Evolutionary conservation across 2,329 filamentous ascomycete genomes (phyloP), one percentile per base, ranked within the genome.

Genomic region (Calonectria hawksworthii): DNA sequence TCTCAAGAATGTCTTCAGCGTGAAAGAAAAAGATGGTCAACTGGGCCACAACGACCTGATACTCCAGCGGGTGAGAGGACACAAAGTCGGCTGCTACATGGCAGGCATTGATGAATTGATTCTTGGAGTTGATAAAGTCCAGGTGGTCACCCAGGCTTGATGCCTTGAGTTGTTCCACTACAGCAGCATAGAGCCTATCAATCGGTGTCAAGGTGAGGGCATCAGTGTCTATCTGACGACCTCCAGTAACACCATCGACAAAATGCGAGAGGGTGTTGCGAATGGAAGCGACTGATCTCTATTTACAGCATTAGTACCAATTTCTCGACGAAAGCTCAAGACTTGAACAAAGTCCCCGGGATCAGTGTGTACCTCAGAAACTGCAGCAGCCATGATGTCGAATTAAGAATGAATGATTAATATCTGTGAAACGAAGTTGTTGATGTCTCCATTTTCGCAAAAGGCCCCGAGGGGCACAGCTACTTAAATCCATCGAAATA

Each of bases 51-150:
- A 56, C 21, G 28, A 21, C 52, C 30, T 56, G 52, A 21, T 56
- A 56, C 52, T 34, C 52, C 5, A 56, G 52, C 0, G 52, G 52
- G 9, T 56, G 52, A 9, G 52, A 56, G 21, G 52, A 56, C 5
- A 26, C 41, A 30, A 74, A 74, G 47, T 74, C 72, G 14, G 72
- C 72, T 23, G 72, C 72, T 2, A 74, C 72, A 41, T 71, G 51
- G 67, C 72, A 74, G 23, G 72, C 67, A n/a, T 71, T 59, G 41
- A 63, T 74, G 34, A 74, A 63, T 47, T 74, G 72, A 50, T 63
- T 41, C 51, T 71, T 74, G 51, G 63, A 64, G 68, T 74, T 64
- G 50, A 74, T 67, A 21, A 74, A 16, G 61, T 71, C 68, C 41
- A 74, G 23, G 68, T 74, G 68, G 50, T 30, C 68, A 16, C 68